Evolutionary conservation across 768 basidiomycete genomes (phyloP).

Genomic region (Termitomyces sp.): DNA sequence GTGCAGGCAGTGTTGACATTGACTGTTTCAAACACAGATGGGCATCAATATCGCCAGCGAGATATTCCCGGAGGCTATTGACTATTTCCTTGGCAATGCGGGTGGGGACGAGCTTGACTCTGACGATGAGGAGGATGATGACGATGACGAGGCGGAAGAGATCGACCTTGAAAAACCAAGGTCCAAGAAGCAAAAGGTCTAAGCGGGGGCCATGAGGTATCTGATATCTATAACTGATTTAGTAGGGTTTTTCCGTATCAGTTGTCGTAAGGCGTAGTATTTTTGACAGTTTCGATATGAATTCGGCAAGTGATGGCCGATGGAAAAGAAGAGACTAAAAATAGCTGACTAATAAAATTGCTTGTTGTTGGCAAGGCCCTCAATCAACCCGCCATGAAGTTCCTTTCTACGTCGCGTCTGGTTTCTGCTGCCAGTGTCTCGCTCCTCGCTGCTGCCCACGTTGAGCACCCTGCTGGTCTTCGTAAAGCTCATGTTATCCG

Average conservation of each 20-base stretch:
- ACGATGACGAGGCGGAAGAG: slow-evolving; percentile 77
- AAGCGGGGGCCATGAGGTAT: slow-evolving; percentile 4
- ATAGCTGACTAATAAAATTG: not conserved
- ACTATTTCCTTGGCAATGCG: slow-evolving; percentile 71
- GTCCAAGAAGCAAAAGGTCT: slow-evolving; percentile 67
- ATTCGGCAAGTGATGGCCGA: slow-evolving; percentile 12
- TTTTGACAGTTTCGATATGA: not conserved
- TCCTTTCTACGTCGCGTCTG: slow-evolving; percentile 19
- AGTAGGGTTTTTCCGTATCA: not conserved
- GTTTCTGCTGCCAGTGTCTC: slow-evolving; percentile 30
- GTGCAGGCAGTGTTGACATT: slow-evolving; percentile 15
- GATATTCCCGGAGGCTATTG: slow-evolving; percentile 75
- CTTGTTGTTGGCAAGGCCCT: not conserved
- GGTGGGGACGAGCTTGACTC: slow-evolving; percentile 56
- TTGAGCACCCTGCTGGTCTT: slow-evolving; percentile 4
- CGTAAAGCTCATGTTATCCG: slow-evolving; percentile 18
- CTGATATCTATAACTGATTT: not conserved
- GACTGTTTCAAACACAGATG: slow-evolving; percentile 37
- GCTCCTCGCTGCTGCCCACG: slow-evolving; percentile 35
- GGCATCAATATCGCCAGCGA: slow-evolving; percentile 70
- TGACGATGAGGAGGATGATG: slow-evolving; percentile 63
- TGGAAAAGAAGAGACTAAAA: not conserved
- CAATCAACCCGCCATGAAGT: slow-evolving; percentile 25
- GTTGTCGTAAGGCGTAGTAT: not conserved
- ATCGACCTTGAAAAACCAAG: slow-evolving; percentile 86